These are phyloP conservation scores for Gossypioides kirkii DNA, from an alignment of 345 rosid genomes.

Conservation along the genomic window DNA sequence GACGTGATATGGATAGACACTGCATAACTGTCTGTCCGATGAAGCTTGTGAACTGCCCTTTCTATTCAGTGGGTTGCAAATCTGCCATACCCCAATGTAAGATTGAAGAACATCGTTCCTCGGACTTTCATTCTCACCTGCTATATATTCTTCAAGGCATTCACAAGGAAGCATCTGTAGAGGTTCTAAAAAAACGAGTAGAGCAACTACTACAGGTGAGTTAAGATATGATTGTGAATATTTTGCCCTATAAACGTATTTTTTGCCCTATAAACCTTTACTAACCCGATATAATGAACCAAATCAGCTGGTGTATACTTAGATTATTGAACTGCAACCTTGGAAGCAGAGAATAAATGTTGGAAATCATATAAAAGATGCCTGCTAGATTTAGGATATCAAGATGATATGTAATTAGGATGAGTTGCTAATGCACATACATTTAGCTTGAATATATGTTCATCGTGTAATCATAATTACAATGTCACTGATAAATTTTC, in stretches of 20 bases:
- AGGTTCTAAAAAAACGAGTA: constrained; percentile 44
- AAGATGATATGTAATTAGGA: neutral
- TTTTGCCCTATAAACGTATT: neutral
- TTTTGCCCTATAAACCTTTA: neutral
- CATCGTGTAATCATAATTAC: neutral
- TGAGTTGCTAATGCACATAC: neutral
- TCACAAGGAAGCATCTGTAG: constrained; percentile 50
- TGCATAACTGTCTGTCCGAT: constrained; percentile 82
- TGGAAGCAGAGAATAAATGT: neutral
- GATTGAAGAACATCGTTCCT: constrained; percentile 47
- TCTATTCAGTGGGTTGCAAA: constrained; percentile 69
- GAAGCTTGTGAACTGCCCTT: constrained; percentile 84
- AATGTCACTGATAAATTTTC: neutral
- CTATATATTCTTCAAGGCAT: constrained; percentile 48
- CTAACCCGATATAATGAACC: neutral
- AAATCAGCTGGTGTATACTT: neutral
- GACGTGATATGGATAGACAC: constrained; percentile 86
- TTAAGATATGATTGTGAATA: neutral
- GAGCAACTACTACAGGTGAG: constrained; percentile 59
- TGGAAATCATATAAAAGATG: neutral
- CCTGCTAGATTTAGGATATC: neutral
- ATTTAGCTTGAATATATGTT: neutral
- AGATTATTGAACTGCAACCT: neutral
- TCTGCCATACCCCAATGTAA: constrained; percentile 44
- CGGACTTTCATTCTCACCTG: constrained; percentile 56